A percentile compares a stretch with the other conserved stretches of the same genome.
These are phyloP conservation scores for Arthrobotrys iridis DNA, from an alignment of 2,329 filamentous ascomycete genomes.

Conservation along the genomic window DNA sequence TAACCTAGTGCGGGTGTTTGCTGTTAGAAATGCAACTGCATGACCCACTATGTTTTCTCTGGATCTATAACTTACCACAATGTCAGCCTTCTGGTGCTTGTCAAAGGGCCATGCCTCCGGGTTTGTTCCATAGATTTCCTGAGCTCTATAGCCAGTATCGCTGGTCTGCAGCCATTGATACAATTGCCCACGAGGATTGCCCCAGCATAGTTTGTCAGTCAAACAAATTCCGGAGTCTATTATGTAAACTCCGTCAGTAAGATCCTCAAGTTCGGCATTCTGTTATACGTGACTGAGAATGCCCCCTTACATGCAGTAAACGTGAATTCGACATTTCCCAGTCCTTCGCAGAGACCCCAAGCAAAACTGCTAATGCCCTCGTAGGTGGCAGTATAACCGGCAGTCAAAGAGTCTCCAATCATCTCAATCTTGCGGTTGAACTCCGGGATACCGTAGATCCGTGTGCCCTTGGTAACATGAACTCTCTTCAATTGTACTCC, in stretches of 20 bases:
- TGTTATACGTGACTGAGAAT: constrained; percentile 67
- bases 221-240: constrained; percentile 68
- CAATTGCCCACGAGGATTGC: constrained; percentile 60
- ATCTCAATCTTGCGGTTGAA: constrained; percentile 63
- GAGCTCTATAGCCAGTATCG: constrained; percentile 28
- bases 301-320: constrained; percentile 65
- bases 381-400: constrained; percentile 70
- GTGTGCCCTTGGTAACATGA: constrained; percentile 64
- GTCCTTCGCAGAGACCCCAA: constrained; percentile 68
- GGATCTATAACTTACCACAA: constrained; percentile 39
- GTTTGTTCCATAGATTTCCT: constrained; percentile 41
- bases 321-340: constrained; percentile 70
- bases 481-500: constrained; percentile 69
- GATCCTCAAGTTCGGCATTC: constrained; percentile 39
- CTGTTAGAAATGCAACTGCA: constrained; percentile 58
- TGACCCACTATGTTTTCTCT: neutral
- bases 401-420: constrained; percentile 66
- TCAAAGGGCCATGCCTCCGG: constrained; percentile 42
- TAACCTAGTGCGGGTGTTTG: constrained; percentile 59
- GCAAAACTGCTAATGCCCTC: constrained; percentile 69
- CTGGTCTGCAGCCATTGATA: constrained; percentile 51
- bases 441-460: constrained; percentile 64
- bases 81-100: constrained; percentile 37
- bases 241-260: neutral
- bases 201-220: constrained; percentile 68